Evolutionary conservation across 805 yeast species (phyloP).

Genomic region (Yarrowia alimentaria): DNA sequence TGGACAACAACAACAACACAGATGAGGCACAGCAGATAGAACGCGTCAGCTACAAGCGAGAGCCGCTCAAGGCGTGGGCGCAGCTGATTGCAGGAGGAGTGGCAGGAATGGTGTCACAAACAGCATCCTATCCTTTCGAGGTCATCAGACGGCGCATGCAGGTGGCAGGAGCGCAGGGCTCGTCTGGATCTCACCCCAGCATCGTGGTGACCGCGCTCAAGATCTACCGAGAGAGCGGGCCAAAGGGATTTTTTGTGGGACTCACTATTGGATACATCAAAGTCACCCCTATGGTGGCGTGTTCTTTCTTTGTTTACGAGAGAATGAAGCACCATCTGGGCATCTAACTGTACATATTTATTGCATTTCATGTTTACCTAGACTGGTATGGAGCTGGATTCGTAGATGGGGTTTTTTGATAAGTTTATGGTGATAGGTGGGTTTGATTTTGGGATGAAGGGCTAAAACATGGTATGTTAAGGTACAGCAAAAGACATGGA

Average conservation of each 20-base stretch:
- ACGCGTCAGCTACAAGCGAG: constrained; percentile 45
- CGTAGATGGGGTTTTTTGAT: too few relatives aligned
- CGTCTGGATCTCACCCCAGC: constrained; percentile 22
- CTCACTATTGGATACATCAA: constrained; percentile 92
- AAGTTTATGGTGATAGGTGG: too few relatives aligned
- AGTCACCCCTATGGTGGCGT: constrained; percentile 95
- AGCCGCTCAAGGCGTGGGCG: constrained; percentile 84
- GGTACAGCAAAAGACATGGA: too few relatives aligned
- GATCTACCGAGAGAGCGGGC: constrained; percentile 71
- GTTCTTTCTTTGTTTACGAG: constrained; percentile 93
- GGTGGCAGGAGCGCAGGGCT: constrained; percentile 67
- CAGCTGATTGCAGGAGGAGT: constrained; percentile 91
- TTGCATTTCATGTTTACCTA: too few relatives aligned
- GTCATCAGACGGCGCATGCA: constrained; percentile 93
- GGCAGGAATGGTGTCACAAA: constrained; percentile 94
- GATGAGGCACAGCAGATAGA: too few relatives aligned
- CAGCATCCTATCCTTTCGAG: constrained; percentile 96
- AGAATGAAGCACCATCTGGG: constrained; percentile 70
- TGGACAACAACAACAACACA: constrained; percentile 29
- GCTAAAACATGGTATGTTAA: too few relatives aligned
- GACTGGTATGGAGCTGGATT: too few relatives aligned
- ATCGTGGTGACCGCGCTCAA: constrained; percentile 44
- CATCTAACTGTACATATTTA: constrained; percentile 41
- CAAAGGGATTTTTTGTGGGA: constrained; percentile 90
- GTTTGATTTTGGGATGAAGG: too few relatives aligned